Evolutionary conservation across 2,329 filamentous ascomycete species (phyloP).

Genomic region (Pseudocercospora crystallina): DNA sequence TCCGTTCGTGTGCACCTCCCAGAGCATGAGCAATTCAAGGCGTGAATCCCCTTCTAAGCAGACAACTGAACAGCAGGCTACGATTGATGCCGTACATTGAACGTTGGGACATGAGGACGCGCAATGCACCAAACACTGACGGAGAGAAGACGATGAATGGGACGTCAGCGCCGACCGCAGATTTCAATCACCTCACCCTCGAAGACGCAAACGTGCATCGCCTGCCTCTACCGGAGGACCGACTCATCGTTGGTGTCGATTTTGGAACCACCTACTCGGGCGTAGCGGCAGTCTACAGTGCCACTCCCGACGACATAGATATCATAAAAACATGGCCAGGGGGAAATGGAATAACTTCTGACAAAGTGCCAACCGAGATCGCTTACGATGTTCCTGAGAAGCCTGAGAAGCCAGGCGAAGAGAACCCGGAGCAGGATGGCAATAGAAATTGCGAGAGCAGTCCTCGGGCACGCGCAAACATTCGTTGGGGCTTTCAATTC

Average conservation of each 20-base stretch:
- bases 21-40: too few relatives aligned
- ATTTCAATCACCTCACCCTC: too few relatives aligned
- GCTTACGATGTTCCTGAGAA: slow-evolving; percentile 55
- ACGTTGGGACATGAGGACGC: too few relatives aligned
- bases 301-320: slow-evolving; percentile 73
- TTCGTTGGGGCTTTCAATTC: slow-evolving; percentile 82
- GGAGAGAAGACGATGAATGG: too few relatives aligned
- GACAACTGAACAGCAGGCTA: too few relatives aligned
- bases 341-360: slow-evolving; percentile 80
- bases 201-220: too few relatives aligned
- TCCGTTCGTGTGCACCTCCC: too few relatives aligned
- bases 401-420: slow-evolving; percentile 1
- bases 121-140: too few relatives aligned
- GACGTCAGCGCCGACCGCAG: too few relatives aligned
- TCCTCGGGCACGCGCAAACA: slow-evolving; percentile 32
- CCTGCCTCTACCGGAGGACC: slow-evolving; percentile 44
- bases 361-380: slow-evolving; percentile 82
- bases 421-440: background rate
- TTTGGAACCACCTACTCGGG: slow-evolving; percentile 84
- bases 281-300: slow-evolving; percentile 49
- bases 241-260: slow-evolving; percentile 74
- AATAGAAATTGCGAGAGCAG: slow-evolving; percentile 19
- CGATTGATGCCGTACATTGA: too few relatives aligned
- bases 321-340: slow-evolving; percentile 84
- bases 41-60: too few relatives aligned